phyloP scores from a whole-genome alignment of 2,329 filamentous ascomycete genomes.

The Fusarium verrucosum region DNA sequence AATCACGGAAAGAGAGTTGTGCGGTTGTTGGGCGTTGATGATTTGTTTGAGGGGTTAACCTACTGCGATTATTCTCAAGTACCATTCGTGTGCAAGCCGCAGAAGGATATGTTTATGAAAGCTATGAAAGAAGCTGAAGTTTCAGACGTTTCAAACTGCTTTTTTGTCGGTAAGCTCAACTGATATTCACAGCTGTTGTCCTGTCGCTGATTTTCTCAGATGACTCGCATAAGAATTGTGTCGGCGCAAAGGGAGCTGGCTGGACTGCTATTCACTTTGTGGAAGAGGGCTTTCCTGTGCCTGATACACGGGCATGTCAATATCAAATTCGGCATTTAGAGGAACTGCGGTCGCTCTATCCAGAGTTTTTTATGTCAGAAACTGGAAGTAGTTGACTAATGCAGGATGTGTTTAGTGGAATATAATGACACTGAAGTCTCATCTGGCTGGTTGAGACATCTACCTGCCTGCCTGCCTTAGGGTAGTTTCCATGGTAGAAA shows the following conservation, averaged over 20 bases:
- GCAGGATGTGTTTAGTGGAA: no score
- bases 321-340: constrained; percentile 80
- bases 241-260: constrained; percentile 78
- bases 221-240: constrained; percentile 86
- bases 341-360: constrained; percentile 78
- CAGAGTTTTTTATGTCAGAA: constrained; percentile 75
- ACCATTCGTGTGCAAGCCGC: constrained; percentile 87
- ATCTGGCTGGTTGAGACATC: no score
- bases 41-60: constrained; percentile 92
- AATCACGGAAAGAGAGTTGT: constrained; percentile 87
- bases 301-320: constrained; percentile 70
- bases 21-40: constrained; percentile 79
- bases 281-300: constrained; percentile 74
- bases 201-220: constrained; percentile 61
- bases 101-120: constrained; percentile 82
- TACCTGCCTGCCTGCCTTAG: no score
- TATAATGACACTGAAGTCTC: no score
- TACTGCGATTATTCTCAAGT: constrained; percentile 86
- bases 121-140: constrained; percentile 83
- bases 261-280: constrained; percentile 89
- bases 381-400: neutral
- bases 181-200: fast-evolving
- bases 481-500: no score
- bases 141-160: constrained; percentile 76
- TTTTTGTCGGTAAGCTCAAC: constrained; percentile 80